phyloP scores from a whole-genome alignment of 2,329 filamentous ascomycete genomes.

The Fusarium sp. region DNA sequence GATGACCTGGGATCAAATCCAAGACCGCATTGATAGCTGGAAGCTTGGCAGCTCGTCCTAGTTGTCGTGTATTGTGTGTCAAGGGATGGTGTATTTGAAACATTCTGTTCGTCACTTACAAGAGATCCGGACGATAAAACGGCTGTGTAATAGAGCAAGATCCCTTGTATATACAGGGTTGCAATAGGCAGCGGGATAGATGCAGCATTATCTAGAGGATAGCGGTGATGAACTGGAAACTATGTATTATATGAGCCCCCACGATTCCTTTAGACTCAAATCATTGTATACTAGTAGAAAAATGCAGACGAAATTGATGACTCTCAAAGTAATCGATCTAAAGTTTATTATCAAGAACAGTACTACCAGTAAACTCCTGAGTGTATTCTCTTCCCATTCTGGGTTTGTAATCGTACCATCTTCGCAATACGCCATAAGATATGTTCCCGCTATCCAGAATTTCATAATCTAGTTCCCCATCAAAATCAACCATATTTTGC shows the following conservation, averaged over 20 bases:
- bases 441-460: neutral
- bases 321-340: neutral
- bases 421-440: constrained; percentile 10
- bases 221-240: constrained; percentile 23
- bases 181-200: constrained; percentile 18
- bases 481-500: neutral
- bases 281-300: constrained; percentile 18
- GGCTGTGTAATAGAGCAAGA: constrained; percentile 46
- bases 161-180: constrained; percentile 37
- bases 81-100: neutral
- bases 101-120: neutral
- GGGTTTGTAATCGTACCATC: constrained; percentile 22
- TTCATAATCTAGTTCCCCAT: neutral
- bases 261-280: constrained; percentile 41
- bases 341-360: constrained; percentile 19
- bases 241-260: constrained; percentile 40
- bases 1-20: constrained; percentile 89
- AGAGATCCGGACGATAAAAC: constrained; percentile 13
- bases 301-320: constrained; percentile 3
- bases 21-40: constrained; percentile 87
- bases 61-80: neutral
- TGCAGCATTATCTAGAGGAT: constrained; percentile 34
- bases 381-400: constrained; percentile 18
- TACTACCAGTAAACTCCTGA: constrained; percentile 30
- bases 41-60: constrained; percentile 73